phyloP scores from a whole-genome alignment of 805 yeast species.

The Lipomyces japonicus region DNA sequence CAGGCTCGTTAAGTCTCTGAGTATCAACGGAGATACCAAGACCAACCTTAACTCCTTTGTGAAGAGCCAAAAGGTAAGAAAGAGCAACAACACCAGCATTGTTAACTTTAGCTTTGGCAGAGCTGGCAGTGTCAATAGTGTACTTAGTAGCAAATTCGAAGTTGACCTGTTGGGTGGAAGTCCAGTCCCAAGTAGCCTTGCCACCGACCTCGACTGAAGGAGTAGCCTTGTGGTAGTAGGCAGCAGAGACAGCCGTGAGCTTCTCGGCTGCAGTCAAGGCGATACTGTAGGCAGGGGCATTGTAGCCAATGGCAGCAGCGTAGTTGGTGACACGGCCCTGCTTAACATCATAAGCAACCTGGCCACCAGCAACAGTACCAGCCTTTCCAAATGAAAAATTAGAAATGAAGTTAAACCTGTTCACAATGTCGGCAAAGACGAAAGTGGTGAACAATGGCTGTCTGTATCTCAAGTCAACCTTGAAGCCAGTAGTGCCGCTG shows the following conservation, averaged over 20 bases:
- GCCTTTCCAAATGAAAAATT: slow-evolving; percentile 93
- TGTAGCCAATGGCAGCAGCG: slow-evolving; percentile 91
- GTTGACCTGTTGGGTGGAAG: slow-evolving; percentile 73
- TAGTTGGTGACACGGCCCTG: slow-evolving; percentile 90
- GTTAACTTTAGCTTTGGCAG: slow-evolving; percentile 94
- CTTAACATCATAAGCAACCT: slow-evolving; percentile 92
- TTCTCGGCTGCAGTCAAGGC: slow-evolving; percentile 82
- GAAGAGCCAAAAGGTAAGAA: slow-evolving; percentile 88
- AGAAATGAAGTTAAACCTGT: slow-evolving; percentile 94
- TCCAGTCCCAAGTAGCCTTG: slow-evolving; percentile 83
- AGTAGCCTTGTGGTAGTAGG: slow-evolving; percentile 94
- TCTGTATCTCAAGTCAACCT: slow-evolving; percentile 82
- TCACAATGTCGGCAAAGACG: slow-evolving; percentile 89
- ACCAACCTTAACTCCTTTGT: slow-evolving; percentile 96
- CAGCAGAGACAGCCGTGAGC: slow-evolving; percentile 85
- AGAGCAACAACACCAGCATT: slow-evolving; percentile 93
- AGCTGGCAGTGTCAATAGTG: slow-evolving; percentile 79
- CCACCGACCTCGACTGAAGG: slow-evolving; percentile 95
- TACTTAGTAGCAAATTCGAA: slow-evolving; percentile 96
- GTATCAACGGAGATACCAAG: slow-evolving; percentile 97
- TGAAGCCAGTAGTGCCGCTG: slow-evolving; percentile 71
- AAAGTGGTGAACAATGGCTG: slow-evolving; percentile 93
- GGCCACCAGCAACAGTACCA: slow-evolving; percentile 95
- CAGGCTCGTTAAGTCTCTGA: slow-evolving; percentile 89
- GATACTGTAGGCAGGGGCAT: slow-evolving; percentile 79